Evolutionary conservation across 2,329 filamentous ascomycete genomes (phyloP), one percentile per base, ranked within the genome.

Genomic region (Neospermospora avenae): DNA sequence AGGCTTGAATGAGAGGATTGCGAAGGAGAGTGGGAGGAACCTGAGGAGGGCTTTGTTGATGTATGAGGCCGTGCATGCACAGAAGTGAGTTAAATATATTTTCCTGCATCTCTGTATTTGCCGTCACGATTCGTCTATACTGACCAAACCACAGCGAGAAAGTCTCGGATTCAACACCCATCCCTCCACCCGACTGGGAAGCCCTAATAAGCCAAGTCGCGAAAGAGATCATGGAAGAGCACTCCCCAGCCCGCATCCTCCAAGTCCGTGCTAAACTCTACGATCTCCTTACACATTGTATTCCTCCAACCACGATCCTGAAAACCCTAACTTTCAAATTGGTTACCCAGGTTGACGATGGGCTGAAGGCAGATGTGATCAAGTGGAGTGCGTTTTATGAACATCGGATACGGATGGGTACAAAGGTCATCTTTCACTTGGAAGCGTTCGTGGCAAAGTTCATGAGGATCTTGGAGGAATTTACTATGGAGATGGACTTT

Each of bases 371-470:
- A 2, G 93, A 99, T 59, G 88, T 99, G 4, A 89, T 99, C 67
- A 91, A 89, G 72, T 99, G 95, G 95, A 90, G 91, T 4, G 93
- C 95, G 0, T 98, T 97, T 71, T 99, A 96, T 74, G 96, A 99
- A 76, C 95, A 99, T 75, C 84, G 95, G 63, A 90, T 98, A 76
- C 90, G 90, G 73, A 89, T 89, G 68, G 95, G 95, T 55, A 92
- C 84, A 61, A 99, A 99, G 81, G 90, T 96, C 60, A 98, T 99
- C 64, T 99, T 99, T 76, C 96, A 99, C 72, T 79, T 99, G 3
- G 96, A 99, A 76, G 95, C 95, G 3, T 99, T 99, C 76, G 95
- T 99, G 60, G 93, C 93, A 60, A 98, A 97, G 78, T 96, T 98
- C 74, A 98, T 99, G 93, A 85, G 93, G 68, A 85, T 98, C 67